Conservation (phyloP, 1,284 basidiomycete species). For the Fomitiporia mediterranea region DNA sequence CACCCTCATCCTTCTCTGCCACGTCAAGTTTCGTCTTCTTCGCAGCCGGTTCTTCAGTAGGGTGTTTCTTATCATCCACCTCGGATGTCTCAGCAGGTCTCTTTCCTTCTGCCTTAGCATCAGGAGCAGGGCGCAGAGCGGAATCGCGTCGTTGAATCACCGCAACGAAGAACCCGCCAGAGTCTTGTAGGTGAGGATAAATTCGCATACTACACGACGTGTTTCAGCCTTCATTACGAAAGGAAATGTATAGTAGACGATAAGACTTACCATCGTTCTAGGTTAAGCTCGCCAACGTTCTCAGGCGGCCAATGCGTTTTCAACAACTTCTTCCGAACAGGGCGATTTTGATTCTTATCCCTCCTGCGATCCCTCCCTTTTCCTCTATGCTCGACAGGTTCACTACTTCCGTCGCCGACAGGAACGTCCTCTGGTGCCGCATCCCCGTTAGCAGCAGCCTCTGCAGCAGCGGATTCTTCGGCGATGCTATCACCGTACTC, state of each 20-base stretch:
- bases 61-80: neutral
- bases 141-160: constrained; percentile 61
- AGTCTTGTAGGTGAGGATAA: constrained; percentile 95
- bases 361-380: neutral
- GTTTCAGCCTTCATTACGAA: too few species aligned
- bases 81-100: constrained; percentile 38
- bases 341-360: constrained; percentile 30
- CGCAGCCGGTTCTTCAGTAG: constrained; percentile 37
- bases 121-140: constrained; percentile 10
- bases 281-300: constrained; percentile 53
- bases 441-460: neutral
- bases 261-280: constrained; percentile 64
- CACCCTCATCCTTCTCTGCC: constrained; percentile 11
- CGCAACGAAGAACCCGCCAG: constrained; percentile 96
- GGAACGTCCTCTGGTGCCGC: neutral
- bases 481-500: constrained; percentile 48
- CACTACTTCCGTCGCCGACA: neutral
- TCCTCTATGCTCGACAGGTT: neutral
- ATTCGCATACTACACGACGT: constrained; percentile 72
- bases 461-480: constrained; percentile 30
- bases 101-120: constrained; percentile 34
- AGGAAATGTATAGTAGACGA: too few species aligned
- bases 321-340: constrained; percentile 53
- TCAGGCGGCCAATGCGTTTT: constrained; percentile 78
- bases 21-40: constrained; percentile 42